phyloP scores from a whole-genome alignment of 768 basidiomycete species.

The Tylopilus cervinicoccineus region DNA sequence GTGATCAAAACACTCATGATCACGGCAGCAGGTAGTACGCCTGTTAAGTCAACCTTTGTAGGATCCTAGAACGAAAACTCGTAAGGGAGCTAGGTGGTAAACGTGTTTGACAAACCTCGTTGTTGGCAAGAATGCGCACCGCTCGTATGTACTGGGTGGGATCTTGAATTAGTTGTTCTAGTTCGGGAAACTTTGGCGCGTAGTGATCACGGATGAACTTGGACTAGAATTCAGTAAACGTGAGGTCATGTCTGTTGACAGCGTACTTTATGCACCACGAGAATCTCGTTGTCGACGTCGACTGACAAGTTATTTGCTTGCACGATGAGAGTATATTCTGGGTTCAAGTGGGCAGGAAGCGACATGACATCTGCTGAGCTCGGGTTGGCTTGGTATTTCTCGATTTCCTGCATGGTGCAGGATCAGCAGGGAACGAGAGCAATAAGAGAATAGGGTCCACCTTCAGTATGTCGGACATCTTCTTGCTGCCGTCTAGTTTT shows the following conservation, averaged over 20 bases:
- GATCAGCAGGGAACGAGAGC: neutral
- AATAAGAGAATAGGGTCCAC: constrained; percentile 34
- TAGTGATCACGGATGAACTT: constrained; percentile 99
- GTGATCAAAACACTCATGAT: constrained; percentile 97
- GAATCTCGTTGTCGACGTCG: constrained; percentile 96
- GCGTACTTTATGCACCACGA: constrained; percentile 90
- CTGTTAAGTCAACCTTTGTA: constrained; percentile 77
- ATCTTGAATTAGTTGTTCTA: constrained; percentile 92
- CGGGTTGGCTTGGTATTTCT: constrained; percentile 77
- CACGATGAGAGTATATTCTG: constrained; percentile 95
- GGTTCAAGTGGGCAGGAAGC: constrained; percentile 80
- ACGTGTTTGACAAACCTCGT: constrained; percentile 46
- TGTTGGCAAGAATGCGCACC: constrained; percentile 84
- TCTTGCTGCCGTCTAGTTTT: constrained; percentile 82
- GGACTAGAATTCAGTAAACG: constrained; percentile 6
- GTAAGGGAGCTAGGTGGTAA: neutral
- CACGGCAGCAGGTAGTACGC: constrained; percentile 80
- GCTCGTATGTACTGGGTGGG: constrained; percentile 90
- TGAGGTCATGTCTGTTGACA: neutral
- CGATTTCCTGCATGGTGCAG: constrained; percentile 65
- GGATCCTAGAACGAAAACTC: constrained; percentile 53
- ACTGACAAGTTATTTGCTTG: constrained; percentile 97
- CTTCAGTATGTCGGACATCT: constrained; percentile 83
- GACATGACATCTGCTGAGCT: constrained; percentile 76
- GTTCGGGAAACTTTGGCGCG: constrained; percentile 89